Conservation (phyloP, 306 rosid species). For the Rubus idaeus region DNA sequence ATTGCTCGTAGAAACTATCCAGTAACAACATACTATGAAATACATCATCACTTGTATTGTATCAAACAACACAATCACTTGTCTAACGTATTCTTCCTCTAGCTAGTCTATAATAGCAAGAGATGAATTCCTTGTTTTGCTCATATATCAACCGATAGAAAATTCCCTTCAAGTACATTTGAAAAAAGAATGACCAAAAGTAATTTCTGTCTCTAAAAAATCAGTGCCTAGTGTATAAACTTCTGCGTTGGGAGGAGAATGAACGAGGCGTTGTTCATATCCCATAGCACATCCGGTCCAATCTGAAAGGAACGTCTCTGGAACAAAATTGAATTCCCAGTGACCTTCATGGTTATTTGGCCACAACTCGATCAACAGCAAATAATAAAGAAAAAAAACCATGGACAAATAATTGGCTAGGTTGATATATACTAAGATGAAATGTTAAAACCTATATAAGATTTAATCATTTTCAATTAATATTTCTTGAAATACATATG, state of each 20-base stretch:
- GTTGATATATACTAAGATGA: no score
- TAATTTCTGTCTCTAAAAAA: neutral
- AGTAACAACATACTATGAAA: neutral
- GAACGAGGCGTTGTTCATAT: no score
- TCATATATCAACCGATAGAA: slow-evolving; percentile 15
- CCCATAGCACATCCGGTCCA: neutral
- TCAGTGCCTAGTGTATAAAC: neutral
- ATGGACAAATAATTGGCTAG: no score
- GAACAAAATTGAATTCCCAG: neutral
- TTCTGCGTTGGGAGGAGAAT: neutral
- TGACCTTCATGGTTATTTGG: no score
- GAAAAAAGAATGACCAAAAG: neutral
- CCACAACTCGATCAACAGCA: no score
- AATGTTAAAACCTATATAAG: no score
- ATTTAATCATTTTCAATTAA: no score
- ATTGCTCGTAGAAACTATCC: neutral
- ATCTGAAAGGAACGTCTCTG: neutral
- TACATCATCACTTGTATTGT: neutral
- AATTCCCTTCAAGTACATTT: neutral
- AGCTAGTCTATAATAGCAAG: no score
- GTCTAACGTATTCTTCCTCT: neutral
- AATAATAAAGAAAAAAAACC: no score
- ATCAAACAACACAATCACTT: neutral
- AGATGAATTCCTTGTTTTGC: neutral
- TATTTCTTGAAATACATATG: no score